phyloP scores from a whole-genome alignment of 1,284 basidiomycete species.

The Porodaedalea pini region DNA sequence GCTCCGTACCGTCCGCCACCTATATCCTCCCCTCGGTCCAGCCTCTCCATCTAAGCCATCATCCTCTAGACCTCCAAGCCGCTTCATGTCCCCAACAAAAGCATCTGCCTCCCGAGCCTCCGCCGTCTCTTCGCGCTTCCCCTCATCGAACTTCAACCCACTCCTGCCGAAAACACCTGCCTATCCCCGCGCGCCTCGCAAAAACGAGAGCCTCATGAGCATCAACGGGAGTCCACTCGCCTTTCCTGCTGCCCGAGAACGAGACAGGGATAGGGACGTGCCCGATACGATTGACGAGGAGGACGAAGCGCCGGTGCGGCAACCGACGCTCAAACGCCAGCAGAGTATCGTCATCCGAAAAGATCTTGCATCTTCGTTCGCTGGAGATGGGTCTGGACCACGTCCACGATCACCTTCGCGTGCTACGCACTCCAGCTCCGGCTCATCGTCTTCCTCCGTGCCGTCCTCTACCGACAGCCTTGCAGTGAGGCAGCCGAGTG shows the following conservation, averaged over 20 bases:
- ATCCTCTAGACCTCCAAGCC: conserved; percentile 30
- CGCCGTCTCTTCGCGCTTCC: conserved; percentile 40
- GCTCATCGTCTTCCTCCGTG: conserved; percentile 28
- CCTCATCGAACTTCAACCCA: conserved; percentile 68
- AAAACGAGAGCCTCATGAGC: conserved; percentile 70
- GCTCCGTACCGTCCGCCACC: conserved; percentile 24
- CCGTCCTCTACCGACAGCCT: conserved; percentile 21
- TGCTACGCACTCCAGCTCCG: conserved; percentile 40
- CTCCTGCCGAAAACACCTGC: conserved; percentile 58
- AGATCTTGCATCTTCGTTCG: conserved; percentile 42
- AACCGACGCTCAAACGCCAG: conserved; percentile 42
- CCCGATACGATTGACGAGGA: conserved; percentile 23
- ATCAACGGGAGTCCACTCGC: conserved; percentile 73
- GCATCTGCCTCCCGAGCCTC: conserved; percentile 31
- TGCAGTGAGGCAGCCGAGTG: conserved; percentile 31
- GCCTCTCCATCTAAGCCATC: conserved; percentile 7
- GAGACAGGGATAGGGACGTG: conserved; percentile 27
- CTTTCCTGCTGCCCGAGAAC: conserved; percentile 38
- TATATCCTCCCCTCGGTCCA: conserved; percentile 24
- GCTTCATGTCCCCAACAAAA: conserved; percentile 24
- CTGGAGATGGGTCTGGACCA: neutral
- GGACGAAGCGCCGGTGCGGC: conserved; percentile 23
- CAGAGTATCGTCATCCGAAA: conserved; percentile 61
- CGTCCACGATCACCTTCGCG: conserved; percentile 31
- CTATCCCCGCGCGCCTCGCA: conserved; percentile 55